Base-by-base conservation (phyloP, 75 land plant genomes). In the Picea sitchensis region DNA sequence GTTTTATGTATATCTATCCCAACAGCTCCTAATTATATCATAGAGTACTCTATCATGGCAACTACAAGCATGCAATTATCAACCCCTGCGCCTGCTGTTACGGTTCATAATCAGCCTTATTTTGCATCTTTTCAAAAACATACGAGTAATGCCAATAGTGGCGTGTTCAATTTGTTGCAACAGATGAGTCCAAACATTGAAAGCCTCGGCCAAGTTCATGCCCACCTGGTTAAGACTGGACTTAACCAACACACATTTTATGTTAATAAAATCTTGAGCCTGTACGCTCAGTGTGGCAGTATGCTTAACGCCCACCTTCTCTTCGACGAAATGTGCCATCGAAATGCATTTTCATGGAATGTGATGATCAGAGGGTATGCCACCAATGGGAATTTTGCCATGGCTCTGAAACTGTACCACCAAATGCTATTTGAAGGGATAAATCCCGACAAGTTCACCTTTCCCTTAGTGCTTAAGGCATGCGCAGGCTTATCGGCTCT, bases 291-390 rank as follows among this genome's bases (percentile, higher is more conserved):
- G 15, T 47, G 54, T 47, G 77, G 12, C 65, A 88, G 87, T 63
- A 68, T 32, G 2, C 85, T 84, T 14, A 30, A 79, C 1, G 94
- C 94, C 34, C 94, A 88, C 79, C 79, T 72, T 64, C 41, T 92
- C 81, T 92, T 92, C 60, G 91, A 92, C 81, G 44, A 84, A 82
- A 88, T 91, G 80, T 73, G 81, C 34, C 44, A 59, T 3, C 57
- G 80, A 44, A 32, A 78, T 34, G 56, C 87, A 3, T 88, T 91
- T 78, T 56, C 88, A 2, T 93, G 90, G 90, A 93, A 88, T 58
- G 84, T 90, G 7, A 84, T 93, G 36, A 89, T 93, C 4, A 83
- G 89, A 6, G 96, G 90, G 54, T 93, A 93, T 44, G 85, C 84
- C 56, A 86, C 84, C 65, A 1, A 51, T 77, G 89, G 87, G 31